Evolutionary conservation across 2,329 filamentous ascomycete species (phyloP), one percentile per base, ranked within the genome.

Genomic region (Monilinia aucupariae): DNA sequence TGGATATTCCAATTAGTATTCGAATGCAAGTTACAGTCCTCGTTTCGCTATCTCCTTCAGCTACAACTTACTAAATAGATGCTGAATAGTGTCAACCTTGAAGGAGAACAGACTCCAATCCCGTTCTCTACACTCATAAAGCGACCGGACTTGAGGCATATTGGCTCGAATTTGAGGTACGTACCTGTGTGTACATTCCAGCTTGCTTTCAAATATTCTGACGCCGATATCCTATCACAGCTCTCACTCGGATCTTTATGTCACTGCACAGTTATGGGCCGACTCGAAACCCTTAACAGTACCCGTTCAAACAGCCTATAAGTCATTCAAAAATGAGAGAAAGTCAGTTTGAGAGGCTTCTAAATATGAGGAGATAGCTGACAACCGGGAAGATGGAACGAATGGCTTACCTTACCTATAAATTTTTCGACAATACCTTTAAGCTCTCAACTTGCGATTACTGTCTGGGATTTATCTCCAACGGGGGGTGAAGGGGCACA

Each of bases 211-310:
- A 49, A 43, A 37, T 30, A 17, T 54, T 32, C 32, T 32, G 8
- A 52, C n/a, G 69, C 75, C 72, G 63, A 73, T 64, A 59, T 49
- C 64, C 62, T 39, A 41, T 39, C 50, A 41, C 65, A 92, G 90
- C 75, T 80, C 88, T 0, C 80, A 88, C 73, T 97, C 92, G 32
- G 94, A 99, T 74, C 86, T 99, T 54, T 97, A 93, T 73, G 87
- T 96, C 55, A 97, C 92, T 0, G 89, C 88, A 10, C 94, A 97
- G 76, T 83, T 97, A 71, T 99, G 93, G 89, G 91, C 92, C 15
- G 92, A 96, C 71, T 97, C 92, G 34, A 99, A 99, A 75, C 92
- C 93, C 43, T 79, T 99, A 69, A 96, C 92, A 0, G 90, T 97
- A 1, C 90, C 92, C 0, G 84, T 96, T 13, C 93, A 97, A 75